Percentiles rank a stretch among this genome's conserved stretches.
These are phyloP conservation scores for Trapa bicornis DNA, from an alignment of 345 rosid species.

Conservation along the genomic window DNA sequence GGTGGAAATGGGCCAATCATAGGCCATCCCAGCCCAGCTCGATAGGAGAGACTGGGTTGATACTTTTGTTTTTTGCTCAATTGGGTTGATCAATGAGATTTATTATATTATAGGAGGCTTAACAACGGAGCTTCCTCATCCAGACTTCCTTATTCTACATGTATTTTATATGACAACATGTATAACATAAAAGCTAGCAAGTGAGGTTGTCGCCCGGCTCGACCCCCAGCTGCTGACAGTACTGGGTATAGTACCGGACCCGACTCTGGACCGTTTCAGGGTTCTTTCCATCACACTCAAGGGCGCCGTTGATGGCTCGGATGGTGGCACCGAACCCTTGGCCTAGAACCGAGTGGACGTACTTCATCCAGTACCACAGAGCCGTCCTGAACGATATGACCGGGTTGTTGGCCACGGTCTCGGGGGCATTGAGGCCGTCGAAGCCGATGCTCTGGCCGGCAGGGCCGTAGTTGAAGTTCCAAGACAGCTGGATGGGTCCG, in stretches of 20 bases:
- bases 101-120: too few species aligned
- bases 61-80: too few species aligned
- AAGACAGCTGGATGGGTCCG: constrained; percentile 51
- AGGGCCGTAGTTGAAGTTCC: constrained; percentile 59
- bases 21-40: too few species aligned
- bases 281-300: constrained; percentile 42
- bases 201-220: constrained; percentile 41
- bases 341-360: constrained; percentile 30
- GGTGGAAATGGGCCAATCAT: too few species aligned
- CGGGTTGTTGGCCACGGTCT: constrained; percentile 43
- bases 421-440: constrained; percentile 47
- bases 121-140: too few species aligned
- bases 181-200: constrained; percentile 19
- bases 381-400: constrained; percentile 49
- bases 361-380: constrained; percentile 59
- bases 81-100: too few species aligned
- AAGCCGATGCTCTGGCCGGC: constrained; percentile 40
- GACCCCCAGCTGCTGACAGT: constrained; percentile 42
- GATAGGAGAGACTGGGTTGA: too few species aligned
- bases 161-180: too few species aligned
- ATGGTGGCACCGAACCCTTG: constrained; percentile 69
- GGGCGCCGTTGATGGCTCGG: constrained; percentile 42
- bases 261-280: constrained; percentile 28
- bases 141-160: too few species aligned
- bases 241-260: constrained; percentile 32